These are phyloP conservation scores for Lepiota brunneoincarnata DNA, from an alignment of 768 basidiomycete species.

Conservation along the genomic window DNA sequence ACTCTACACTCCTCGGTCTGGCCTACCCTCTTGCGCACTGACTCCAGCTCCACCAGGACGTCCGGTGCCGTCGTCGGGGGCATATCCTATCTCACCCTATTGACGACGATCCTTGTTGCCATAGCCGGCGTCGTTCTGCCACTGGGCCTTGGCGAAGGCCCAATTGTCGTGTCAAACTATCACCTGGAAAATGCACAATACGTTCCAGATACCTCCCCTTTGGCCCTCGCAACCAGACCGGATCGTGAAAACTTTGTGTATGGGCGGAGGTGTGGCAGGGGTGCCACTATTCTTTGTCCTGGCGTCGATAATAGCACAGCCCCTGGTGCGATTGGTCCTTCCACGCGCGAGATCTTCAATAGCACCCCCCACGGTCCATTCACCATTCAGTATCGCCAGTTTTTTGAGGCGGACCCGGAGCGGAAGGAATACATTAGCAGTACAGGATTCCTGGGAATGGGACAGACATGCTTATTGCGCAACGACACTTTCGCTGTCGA, in stretches of 20 bases:
- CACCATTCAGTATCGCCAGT: constrained; percentile 18
- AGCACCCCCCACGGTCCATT: constrained; percentile 19
- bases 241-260: constrained; percentile 12
- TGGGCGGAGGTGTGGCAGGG: constrained; percentile 16
- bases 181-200: constrained; percentile 5
- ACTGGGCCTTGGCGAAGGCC: neutral
- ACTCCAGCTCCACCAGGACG: neutral
- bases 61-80: constrained; percentile 7
- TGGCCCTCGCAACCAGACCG: constrained; percentile 18
- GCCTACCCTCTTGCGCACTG: constrained; percentile 18
- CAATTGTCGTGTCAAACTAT: neutral
- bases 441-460: constrained; percentile 6
- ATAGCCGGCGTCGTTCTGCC: neutral
- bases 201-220: constrained; percentile 17
- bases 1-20: constrained; percentile 19
- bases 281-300: constrained; percentile 15
- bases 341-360: constrained; percentile 13
- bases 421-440: constrained; percentile 1
- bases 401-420: constrained; percentile 12
- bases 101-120: neutral
- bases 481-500: constrained; percentile 17
- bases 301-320: constrained; percentile 12
- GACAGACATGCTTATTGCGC: constrained; percentile 17
- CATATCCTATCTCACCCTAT: neutral
- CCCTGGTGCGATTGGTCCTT: constrained; percentile 12